phyloP scores from a whole-genome alignment of 2,329 filamentous ascomycete species.

The Trichophyton simii region DNA sequence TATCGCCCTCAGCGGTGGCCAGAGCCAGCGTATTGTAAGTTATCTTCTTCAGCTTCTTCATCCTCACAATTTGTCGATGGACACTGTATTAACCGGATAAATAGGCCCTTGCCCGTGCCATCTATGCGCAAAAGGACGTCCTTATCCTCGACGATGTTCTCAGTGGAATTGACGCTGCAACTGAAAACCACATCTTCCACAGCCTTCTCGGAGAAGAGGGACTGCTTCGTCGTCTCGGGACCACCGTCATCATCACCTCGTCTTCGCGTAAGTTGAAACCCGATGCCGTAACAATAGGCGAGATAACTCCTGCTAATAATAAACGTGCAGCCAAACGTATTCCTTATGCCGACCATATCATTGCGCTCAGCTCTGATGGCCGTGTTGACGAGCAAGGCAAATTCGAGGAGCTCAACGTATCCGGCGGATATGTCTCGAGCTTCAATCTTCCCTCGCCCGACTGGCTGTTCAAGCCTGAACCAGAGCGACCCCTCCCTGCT shows the following conservation, averaged over 20 bases:
- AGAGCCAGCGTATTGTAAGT: constrained; percentile 39
- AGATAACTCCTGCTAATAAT: constrained; percentile 4
- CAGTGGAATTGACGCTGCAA: constrained; percentile 40
- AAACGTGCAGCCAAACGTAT: constrained; percentile 25
- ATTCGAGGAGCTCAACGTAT: constrained; percentile 25
- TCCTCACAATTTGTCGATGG: background rate
- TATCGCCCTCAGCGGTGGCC: constrained; percentile 40
- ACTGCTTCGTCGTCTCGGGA: constrained; percentile 30
- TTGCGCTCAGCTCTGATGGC: constrained; percentile 29
- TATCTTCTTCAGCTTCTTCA: background rate
- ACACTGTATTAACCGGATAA: background rate
- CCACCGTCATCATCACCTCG: constrained; percentile 31
- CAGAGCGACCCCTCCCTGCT: constrained; percentile 6
- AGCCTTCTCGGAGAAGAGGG: constrained; percentile 36
- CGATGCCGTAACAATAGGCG: background rate
- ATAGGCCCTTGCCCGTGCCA: constrained; percentile 39
- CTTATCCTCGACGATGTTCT: constrained; percentile 42
- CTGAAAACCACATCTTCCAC: constrained; percentile 39
- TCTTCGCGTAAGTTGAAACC: constrained; percentile 20
- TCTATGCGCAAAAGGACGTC: constrained; percentile 38
- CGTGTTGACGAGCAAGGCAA: constrained; percentile 31
- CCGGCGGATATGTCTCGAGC: constrained; percentile 31
- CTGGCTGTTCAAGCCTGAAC: constrained; percentile 17
- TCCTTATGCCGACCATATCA: constrained; percentile 32
- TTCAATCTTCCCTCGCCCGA: constrained; percentile 25